Evolutionary conservation across 176 grass and related monocot genomes (phyloP), one percentile per base, ranked within the genome.

Genomic region (Musa acuminata): DNA sequence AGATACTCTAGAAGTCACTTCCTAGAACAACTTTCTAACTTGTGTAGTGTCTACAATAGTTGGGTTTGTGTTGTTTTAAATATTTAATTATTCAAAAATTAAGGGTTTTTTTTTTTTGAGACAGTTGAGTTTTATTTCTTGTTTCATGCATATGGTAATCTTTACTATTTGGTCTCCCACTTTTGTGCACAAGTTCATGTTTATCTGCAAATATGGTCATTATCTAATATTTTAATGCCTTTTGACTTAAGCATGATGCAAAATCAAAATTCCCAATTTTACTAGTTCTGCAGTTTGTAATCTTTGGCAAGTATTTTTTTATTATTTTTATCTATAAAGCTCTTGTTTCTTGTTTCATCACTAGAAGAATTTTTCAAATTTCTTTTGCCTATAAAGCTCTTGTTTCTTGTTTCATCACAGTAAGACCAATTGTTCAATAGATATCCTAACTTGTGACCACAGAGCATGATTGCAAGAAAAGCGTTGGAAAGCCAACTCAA

Each of bases 391-490:
- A 19, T 14, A 48, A 69, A 8, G 1, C 8, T 12, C 14, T 53
- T 8, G 29, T 29, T 35, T 43, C 4, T 3, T 43, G 35, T 43
- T 43, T 43, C 35, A 43, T 43, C 3, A 43, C 4, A 6, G 6
- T 43, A 43, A 43, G 35, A 6, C 0, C 3, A 29, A 29, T 73
- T 1, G 16, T 9, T 11, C 5, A 55, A 1, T 68, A 21, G 21
- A 13, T 80, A 72, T 80, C 1, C 60, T 63, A 13, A 23, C 67
- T 85, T 66, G 82, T 82, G 77, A 65, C 64, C 25, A 82, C 72
- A 98, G 95, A 99, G 77, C 82, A 99, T 99, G 95, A 85, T 99
- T 84, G 95, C 72, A 16, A 78, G 90, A 79, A 89, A 87, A 80
- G 81, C 85, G 72, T 82, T 94, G 76, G 95, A 94, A 81, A 85